Percentiles rank a stretch among this genome's conserved stretches.
These are phyloP conservation scores for Fremontodendron californicum DNA, from an alignment of 345 rosid genomes.

Conservation along the genomic window DNA sequence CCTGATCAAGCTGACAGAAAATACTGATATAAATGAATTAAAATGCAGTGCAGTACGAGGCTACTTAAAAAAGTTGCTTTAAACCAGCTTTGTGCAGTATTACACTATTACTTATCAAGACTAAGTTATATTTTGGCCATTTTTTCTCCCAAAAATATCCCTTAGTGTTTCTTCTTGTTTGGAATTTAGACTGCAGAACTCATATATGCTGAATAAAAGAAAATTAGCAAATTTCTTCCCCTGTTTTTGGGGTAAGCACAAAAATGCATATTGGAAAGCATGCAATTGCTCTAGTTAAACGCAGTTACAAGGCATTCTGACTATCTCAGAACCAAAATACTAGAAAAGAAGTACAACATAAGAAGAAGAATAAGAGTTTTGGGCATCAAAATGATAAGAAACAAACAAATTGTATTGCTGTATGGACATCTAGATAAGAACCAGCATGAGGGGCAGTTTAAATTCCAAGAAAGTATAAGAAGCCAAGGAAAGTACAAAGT, in stretches of 20 bases:
- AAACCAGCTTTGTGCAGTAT: neutral
- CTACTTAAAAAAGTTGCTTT: neutral
- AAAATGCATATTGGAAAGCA: neutral
- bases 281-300: neutral
- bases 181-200: neutral
- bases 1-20: neutral
- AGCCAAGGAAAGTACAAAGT: neutral
- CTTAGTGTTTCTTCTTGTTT: neutral
- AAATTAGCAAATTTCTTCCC: constrained; percentile 8
- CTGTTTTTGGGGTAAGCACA: neutral
- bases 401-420: neutral
- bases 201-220: neutral
- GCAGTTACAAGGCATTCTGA: neutral
- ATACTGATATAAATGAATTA: neutral
- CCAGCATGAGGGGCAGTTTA: neutral
- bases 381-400: neutral
- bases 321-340: neutral
- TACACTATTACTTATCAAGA: neutral
- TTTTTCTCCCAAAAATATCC: neutral
- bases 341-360: neutral
- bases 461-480: neutral
- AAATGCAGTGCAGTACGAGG: neutral
- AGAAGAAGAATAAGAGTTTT: neutral
- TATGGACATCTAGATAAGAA: neutral
- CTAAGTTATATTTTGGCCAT: neutral